Base-by-base conservation (phyloP, 2,329 filamentous ascomycete species). In the Biscogniauxia mediterranea region DNA sequence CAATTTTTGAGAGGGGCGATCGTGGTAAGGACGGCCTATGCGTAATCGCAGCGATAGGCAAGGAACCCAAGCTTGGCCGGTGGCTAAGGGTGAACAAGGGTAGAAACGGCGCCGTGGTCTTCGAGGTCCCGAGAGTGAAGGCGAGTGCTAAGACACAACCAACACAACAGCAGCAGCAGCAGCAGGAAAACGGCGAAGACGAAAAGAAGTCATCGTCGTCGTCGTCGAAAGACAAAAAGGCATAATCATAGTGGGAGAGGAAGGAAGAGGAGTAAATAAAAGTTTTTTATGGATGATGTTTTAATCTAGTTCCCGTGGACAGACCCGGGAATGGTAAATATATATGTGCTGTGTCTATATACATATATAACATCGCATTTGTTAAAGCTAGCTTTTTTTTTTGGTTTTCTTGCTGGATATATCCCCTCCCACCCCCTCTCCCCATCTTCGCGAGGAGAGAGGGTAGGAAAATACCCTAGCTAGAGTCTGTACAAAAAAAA, bases 91-190 rank as follows among this genome's bases (percentile, higher is more conserved):
- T 83, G 23, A 75, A 76, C 53, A 80, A 79, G 7, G 92, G 87
- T 3, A 89, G 88, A 66, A 97, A 97, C 72, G 91, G 92, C 6
- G 91, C 90, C n/a, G 85, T 95, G 23, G 84, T 97, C 9, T 96
- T 97, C 72, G 93, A 97, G 74, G 85, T 97, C 38, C 85, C 90
- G 15, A 80, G 78, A 70, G 68, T 77, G 68, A 69, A 70, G 52
- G 28, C 7, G 7, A 75, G 69, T 63, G 64, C 65, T 8, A 23
- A 52, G 19, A 13, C 23, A 21, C 20, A 52, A 52, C 9, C 23
- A 23, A 15, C 11, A 23, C 23, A 52, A 23, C 28, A 5, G 7
- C 28, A 32, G 7, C 28, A 5, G 28, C 3, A 52, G 13, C 4
- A 61, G 28, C 3, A 52, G 13, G 2, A 61, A 21, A 67, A 66